These are phyloP conservation scores for Angophora floribunda DNA, from an alignment of 345 rosid species.

Conservation along the genomic window DNA sequence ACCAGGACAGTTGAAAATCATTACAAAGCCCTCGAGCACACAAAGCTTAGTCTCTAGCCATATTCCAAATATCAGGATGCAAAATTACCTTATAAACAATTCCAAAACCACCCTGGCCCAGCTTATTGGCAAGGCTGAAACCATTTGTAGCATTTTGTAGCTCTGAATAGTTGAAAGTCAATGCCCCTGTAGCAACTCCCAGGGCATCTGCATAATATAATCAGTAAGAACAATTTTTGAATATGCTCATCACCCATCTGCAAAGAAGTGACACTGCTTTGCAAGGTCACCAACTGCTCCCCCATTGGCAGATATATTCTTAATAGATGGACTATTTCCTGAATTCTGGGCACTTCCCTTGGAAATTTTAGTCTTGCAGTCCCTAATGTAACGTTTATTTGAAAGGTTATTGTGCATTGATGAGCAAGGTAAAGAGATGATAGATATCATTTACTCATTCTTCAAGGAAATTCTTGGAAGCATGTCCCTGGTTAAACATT, in stretches of 20 bases:
- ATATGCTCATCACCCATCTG: background rate
- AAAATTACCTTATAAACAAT: constrained; percentile 27
- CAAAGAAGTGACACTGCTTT: background rate
- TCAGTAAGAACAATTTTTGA: background rate
- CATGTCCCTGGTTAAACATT: background rate
- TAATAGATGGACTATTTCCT: background rate
- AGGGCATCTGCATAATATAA: constrained; percentile 17
- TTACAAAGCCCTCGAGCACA: background rate
- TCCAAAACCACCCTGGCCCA: constrained; percentile 89
- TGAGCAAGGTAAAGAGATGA: background rate
- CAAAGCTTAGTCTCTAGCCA: background rate
- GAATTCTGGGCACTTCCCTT: background rate
- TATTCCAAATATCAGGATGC: background rate
- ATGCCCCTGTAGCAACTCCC: constrained; percentile 34
- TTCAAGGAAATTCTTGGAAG: background rate
- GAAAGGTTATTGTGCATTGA: background rate
- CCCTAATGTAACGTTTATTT: background rate
- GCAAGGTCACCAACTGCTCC: background rate
- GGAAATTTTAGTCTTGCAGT: background rate
- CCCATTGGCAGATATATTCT: background rate
- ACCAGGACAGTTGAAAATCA: background rate
- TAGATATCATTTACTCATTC: background rate
- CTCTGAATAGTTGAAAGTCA: constrained; percentile 51
- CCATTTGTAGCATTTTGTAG: constrained; percentile 55
- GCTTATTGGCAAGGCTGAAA: constrained; percentile 50